These are phyloP conservation scores for Salix udensis DNA, from an alignment of 345 rosid genomes.

Conservation along the genomic window DNA sequence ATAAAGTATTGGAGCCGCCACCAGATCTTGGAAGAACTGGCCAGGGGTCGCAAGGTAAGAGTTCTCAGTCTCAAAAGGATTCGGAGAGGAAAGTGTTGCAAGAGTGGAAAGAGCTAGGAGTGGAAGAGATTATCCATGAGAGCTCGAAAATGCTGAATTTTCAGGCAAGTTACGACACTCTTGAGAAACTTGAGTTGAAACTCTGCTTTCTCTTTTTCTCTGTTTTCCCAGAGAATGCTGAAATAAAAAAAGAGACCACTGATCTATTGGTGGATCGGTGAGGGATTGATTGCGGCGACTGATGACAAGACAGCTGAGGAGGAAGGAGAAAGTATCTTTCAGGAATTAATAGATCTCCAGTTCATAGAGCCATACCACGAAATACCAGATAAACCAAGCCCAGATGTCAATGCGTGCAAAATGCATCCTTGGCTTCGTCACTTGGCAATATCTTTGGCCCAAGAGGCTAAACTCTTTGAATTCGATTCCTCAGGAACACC, in stretches of 20 bases:
- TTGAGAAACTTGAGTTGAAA: background rate
- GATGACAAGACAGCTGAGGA: background rate
- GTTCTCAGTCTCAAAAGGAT: background rate
- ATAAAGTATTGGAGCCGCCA: background rate
- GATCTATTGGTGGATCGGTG: slow-evolving; percentile 8
- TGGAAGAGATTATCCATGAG: background rate
- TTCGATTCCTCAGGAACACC: background rate
- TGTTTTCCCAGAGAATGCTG: background rate
- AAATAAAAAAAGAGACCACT: background rate
- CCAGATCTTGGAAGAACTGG: background rate
- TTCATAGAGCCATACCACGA: background rate
- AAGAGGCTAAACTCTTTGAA: background rate
- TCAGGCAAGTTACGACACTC: background rate
- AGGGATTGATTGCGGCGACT: background rate
- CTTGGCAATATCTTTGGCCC: slow-evolving; percentile 2
- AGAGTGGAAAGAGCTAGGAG: background rate
- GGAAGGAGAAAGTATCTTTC: slow-evolving; percentile 1
- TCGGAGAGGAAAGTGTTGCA: background rate
- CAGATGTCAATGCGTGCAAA: slow-evolving; percentile 5
- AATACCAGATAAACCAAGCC: background rate
- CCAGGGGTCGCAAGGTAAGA: background rate
- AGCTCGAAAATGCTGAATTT: background rate
- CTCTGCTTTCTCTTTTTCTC: background rate
- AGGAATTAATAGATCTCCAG: slow-evolving; percentile 1
- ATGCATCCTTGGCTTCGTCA: slow-evolving; percentile 14